Base-by-base conservation (phyloP, 202 grass and related monocot species). In the Eragrostis tef region DNA sequence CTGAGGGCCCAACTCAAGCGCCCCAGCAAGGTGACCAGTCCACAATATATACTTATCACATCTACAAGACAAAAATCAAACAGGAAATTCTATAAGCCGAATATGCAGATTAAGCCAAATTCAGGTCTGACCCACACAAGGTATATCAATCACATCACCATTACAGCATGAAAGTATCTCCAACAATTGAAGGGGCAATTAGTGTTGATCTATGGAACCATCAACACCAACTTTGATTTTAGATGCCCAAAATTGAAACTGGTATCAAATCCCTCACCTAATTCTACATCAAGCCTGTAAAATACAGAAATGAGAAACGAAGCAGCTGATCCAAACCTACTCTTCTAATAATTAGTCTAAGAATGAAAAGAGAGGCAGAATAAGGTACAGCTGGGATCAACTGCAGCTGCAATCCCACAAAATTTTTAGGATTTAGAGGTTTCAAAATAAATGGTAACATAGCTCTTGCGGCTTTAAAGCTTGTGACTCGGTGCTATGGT, bases 271-370 rank as follows among this genome's bases (percentile, higher is more conserved):
- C 29, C 31, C 27, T 44, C 44, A 71, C 7, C 31, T 3, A 78
- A 64, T 44, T 73, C 3, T 0, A 53, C 25, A 41, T 25, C 45
- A 73, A 56, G 13, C 5, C 6, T 29, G n/a, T 19, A 41, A 13
- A 26, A 36, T 26, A 15, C 7, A 81, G 2, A 22, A 73, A 64
- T 29, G 61, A 20, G 69, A 70, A 81, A 1, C 14, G 71, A 63
- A 86, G 6, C 12, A 80, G 20, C 17, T 12, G 11, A 17, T 52
- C 31, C 22, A 85, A 65, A 79, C 36, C 36, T 86, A 57, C 7
- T 39, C 3, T 36, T 52, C 22, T 11, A 9, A 73, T 11, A 9
- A 73, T 79, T 65, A 47, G 19, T 20, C 62, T 45, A 79, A 73
- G 29, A 25, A 85, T 26, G 25, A 53, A 69, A 49, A 49, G 15